phyloP scores from a whole-genome alignment of 176 grass and related monocot genomes.

The Saccharum officinarum region DNA sequence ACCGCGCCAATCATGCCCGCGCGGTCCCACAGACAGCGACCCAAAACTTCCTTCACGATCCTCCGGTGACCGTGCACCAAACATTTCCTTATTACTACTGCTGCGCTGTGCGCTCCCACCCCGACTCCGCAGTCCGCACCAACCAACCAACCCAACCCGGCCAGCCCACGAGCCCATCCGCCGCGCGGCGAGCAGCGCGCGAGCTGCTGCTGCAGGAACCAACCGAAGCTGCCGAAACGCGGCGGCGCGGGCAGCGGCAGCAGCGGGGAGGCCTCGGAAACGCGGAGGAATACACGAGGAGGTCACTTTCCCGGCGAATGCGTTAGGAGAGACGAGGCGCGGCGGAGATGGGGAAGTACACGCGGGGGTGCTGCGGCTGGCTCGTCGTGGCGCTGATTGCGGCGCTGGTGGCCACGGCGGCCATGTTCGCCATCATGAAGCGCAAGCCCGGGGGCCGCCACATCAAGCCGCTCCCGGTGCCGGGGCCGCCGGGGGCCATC shows the following conservation, averaged over 20 bases:
- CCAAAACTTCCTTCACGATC: background rate
- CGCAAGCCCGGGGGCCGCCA: conserved; percentile 33
- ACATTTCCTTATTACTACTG: background rate
- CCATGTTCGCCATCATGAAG: conserved; percentile 79
- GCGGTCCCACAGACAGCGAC: background rate
- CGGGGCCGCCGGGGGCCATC: conserved; percentile 78
- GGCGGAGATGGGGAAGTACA: conserved; percentile 41
- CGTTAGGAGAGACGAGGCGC: conserved; percentile 22
- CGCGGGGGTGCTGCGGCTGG: conserved; percentile 82
- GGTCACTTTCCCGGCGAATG: background rate
- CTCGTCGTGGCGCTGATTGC: conserved; percentile 73
- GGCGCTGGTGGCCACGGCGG: conserved; percentile 82
- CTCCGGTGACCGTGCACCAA: conserved; percentile 13
- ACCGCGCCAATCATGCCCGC: rapidly evolving
- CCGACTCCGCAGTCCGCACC: background rate
- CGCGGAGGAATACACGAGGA: background rate
- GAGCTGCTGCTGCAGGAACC: background rate
- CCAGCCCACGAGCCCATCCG: conserved; percentile 27
- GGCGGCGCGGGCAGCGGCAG: background rate
- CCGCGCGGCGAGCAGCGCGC: conserved; percentile 11
- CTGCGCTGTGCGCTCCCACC: background rate
- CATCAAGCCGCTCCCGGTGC: conserved; percentile 76
- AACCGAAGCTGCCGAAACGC: background rate
- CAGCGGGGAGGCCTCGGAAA: background rate
- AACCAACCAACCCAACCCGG: conserved; percentile 1